phyloP scores from a whole-genome alignment of 2,329 filamentous ascomycete species.

The Trichophyton benhamiae region DNA sequence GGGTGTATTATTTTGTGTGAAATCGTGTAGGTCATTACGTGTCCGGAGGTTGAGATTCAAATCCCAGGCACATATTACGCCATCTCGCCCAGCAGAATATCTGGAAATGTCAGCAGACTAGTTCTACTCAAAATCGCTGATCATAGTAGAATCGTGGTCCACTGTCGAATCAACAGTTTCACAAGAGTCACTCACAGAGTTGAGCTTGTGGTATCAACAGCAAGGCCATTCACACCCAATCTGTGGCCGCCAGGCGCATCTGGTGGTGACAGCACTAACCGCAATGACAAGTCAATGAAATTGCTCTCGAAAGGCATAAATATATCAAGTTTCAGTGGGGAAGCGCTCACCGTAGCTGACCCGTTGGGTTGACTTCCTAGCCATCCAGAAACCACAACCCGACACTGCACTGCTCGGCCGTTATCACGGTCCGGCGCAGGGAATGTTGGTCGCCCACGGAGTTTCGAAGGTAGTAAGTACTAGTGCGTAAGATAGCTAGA shows the following conservation, averaged over 20 bases:
- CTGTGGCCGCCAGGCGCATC: slow-evolving; percentile 73
- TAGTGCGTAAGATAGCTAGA: background rate
- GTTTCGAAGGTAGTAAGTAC: background rate
- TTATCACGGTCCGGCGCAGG: background rate
- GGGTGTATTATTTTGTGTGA: slow-evolving; percentile 18
- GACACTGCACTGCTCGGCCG: background rate
- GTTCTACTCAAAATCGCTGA: slow-evolving; percentile 7
- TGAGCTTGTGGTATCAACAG: slow-evolving; percentile 67
- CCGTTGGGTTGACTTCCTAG: slow-evolving; percentile 56
- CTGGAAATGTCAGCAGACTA: slow-evolving; percentile 38
- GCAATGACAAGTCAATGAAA: background rate
- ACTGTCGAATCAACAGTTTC: background rate
- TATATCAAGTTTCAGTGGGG: background rate
- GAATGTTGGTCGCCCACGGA: background rate
- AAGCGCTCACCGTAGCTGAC: slow-evolving; percentile 54
- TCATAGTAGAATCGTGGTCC: background rate
- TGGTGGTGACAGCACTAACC: slow-evolving; percentile 57
- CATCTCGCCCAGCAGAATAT: slow-evolving; percentile 91
- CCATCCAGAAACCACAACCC: slow-evolving; percentile 35
- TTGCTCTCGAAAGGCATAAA: slow-evolving; percentile 3
- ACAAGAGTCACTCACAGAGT: slow-evolving; percentile 54
- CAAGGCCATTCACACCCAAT: slow-evolving; percentile 87
- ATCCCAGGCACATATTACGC: slow-evolving; percentile 93
- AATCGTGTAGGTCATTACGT: slow-evolving; percentile 22
- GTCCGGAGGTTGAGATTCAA: slow-evolving; percentile 54